phyloP scores from a whole-genome alignment of 495 filamentous ascomycete species.

The Chaetomium fimeti region DNA sequence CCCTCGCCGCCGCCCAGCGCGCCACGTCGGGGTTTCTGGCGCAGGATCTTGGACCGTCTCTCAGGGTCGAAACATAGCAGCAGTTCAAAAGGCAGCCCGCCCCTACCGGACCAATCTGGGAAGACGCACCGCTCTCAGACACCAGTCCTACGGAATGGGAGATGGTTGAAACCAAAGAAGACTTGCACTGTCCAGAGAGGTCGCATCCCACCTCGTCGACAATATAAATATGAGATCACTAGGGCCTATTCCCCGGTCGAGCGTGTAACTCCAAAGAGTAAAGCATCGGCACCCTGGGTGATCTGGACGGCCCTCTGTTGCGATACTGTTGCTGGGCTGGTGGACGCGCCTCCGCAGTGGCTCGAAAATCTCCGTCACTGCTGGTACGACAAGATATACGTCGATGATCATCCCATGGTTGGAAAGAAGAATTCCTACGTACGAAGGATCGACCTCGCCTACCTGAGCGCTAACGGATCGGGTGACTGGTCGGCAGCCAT shows the following conservation, averaged over 20 bases:
- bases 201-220: neutral
- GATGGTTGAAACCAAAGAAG: neutral
- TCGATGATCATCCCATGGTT: neutral
- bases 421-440: neutral
- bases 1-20: neutral
- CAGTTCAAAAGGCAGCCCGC: neutral
- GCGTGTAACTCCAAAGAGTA: too few species aligned
- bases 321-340: neutral
- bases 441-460: neutral
- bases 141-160: neutral
- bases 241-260: neutral
- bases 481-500: neutral
- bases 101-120: neutral
- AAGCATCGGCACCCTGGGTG: neutral
- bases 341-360: neutral
- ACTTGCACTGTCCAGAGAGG: neutral
- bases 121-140: neutral
- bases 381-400: neutral
- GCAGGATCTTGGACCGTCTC: neutral
- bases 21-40: neutral
- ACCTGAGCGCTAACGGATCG: too few species aligned
- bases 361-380: neutral
- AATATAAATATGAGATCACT: neutral
- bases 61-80: neutral
- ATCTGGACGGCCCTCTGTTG: neutral